Conservation (phyloP, 169 alveolate genomes). For the Plasmodium gaboni region DNA sequence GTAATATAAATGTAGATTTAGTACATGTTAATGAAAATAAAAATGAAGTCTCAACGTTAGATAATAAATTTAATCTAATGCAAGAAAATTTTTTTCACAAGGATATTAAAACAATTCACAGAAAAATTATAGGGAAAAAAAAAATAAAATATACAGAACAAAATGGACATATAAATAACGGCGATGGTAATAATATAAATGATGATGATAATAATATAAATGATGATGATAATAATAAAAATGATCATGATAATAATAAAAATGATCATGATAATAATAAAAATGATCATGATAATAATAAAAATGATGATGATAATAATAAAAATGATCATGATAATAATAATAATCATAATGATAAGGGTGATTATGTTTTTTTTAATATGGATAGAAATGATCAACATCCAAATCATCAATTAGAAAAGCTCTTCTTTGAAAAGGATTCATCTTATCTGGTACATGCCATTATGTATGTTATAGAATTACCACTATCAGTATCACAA, state of each 20-base stretch:
- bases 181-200: not conserved
- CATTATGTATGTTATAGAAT: conserved; percentile 23
- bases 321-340: too few species aligned
- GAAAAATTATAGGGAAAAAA: conserved; percentile 12
- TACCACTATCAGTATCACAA: conserved; percentile 39
- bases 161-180: too few species aligned
- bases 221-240: not conserved
- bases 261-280: not conserved
- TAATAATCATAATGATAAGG: not conserved
- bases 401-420: not conserved
- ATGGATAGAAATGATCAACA: not conserved
- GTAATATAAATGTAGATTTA: conserved; percentile 11
- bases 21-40: conserved; percentile 25
- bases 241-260: not conserved
- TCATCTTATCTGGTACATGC: conserved; percentile 17
- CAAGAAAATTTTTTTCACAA: conserved; percentile 33
- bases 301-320: not conserved
- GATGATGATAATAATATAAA: not conserved
- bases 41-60: conserved; percentile 32
- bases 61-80: conserved; percentile 28
- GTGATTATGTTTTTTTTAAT: not conserved
- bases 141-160: not conserved
- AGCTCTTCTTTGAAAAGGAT: not conserved
- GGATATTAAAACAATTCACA: conserved; percentile 12
- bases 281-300: not conserved